Base-by-base conservation (phyloP, 345 rosid species). In the Raphanus sativus region DNA sequence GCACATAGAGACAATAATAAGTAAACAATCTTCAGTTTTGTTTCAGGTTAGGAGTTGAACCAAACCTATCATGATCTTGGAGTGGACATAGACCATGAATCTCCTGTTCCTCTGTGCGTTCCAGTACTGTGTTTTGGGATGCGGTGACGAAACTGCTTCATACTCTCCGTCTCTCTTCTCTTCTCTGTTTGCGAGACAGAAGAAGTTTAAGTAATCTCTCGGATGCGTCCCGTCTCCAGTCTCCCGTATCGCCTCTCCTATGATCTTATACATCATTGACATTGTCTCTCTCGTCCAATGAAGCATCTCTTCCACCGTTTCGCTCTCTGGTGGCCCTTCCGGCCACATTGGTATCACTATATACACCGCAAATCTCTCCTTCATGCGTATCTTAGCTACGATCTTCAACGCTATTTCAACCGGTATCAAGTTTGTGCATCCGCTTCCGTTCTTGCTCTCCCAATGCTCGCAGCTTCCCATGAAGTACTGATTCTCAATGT, bases 281-380 rank as follows among this genome's bases (percentile, higher is more conserved):
- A 88, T 89, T 3, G 97, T 94, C 71, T 88, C 88, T 73, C 97
- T 83, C 0, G 91, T 94, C 97, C 97, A 92, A n/a, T 91, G 93
- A 84, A 94, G 78, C 69, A 94, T 94, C 62, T 92, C 98, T 70
- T 86, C 88, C 12, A 92, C 97, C 0, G 93, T 73, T 30, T 92
- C 93, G 59, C 97, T 90, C 29, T 87, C 95, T 0, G 97, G 92
- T 28, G 83, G 81, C 17, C 97, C 97, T 83, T 91, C 98, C 3
- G 98, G 97, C 97, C 98, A 94, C 98, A 94, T 91, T 9, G 98
- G 97, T 58, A 94, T 88, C 84, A 92, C 56, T 29, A 94, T 83
- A 68, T 94, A 94, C 45, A 83, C 92, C 0, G 97, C 85, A 82
- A 94, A 92, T 54, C 95, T 88, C 83, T 92, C 85, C 38, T 68